These are phyloP conservation scores for Microdochium trichocladiopsis DNA, from an alignment of 2,329 filamentous ascomycete species.

Conservation along the genomic window DNA sequence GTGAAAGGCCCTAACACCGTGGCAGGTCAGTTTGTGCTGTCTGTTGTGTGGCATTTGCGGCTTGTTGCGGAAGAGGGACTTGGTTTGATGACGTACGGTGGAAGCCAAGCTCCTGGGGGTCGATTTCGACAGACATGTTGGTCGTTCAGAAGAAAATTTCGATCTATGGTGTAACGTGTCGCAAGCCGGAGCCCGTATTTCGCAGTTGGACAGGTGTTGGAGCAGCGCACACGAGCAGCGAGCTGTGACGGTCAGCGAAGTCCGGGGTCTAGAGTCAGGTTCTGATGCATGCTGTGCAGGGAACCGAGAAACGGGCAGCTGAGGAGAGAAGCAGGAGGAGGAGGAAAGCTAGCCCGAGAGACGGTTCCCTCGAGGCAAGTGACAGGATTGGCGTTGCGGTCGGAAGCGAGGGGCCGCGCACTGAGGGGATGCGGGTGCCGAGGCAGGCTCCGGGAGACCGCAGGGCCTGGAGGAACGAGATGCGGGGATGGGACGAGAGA, in stretches of 20 bases:
- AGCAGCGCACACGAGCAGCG: background rate
- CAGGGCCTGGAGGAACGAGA: background rate
- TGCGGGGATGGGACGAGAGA: background rate
- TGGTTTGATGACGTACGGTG: conserved; percentile 58
- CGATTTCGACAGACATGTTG: conserved; percentile 91
- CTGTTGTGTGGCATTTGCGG: background rate
- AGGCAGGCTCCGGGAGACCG: background rate
- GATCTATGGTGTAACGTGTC: background rate
- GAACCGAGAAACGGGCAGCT: no score
- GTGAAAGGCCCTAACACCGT: conserved; percentile 54
- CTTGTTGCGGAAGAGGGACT: background rate
- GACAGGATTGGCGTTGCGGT: no score
- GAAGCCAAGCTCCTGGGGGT: conserved; percentile 87
- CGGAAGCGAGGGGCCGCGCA: no score
- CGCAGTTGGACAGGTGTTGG: background rate
- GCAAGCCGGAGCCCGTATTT: background rate
- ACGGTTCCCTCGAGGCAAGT: no score
- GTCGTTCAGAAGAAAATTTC: conserved; percentile 4
- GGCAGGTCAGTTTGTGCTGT: conserved; percentile 11
- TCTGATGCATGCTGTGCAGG: background rate
- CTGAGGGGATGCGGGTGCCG: no score
- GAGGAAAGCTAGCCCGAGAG: no score
- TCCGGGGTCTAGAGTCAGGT: background rate
- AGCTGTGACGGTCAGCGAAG: background rate
- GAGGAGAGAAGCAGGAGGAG: no score